These are phyloP conservation scores for cucumber (Cucumis sativus) DNA, from an alignment of 306 rosid genomes.

Conservation along the genomic window Cucumber_9930_V3 NC_026657.2:6028501-6029000, in stretches of 20 bases:
- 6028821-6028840: too few relatives aligned
- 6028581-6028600: not conserved
- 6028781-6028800: too few relatives aligned
- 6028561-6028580: constrained; percentile 17
- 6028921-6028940: not conserved
- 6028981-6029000: not conserved
- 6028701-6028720: not conserved
- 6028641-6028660: too few relatives aligned
- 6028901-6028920: too few relatives aligned
- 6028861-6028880: not conserved
- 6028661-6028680: not conserved
- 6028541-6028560: constrained; percentile 81
- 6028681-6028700: not conserved
- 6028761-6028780: too few relatives aligned
- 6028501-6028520: constrained; percentile 46
- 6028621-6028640: not conserved
- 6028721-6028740: not conserved
- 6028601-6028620: not conserved
- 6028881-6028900: too few relatives aligned
- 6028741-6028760: too few relatives aligned
- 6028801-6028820: too few relatives aligned
- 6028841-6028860: too few relatives aligned
- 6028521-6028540: constrained; percentile 43
- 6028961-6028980: not conserved
- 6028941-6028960: not conserved